Evolutionary conservation across 2,329 filamentous ascomycete species (phyloP).

Genomic region (Botrytis elliptica): DNA sequence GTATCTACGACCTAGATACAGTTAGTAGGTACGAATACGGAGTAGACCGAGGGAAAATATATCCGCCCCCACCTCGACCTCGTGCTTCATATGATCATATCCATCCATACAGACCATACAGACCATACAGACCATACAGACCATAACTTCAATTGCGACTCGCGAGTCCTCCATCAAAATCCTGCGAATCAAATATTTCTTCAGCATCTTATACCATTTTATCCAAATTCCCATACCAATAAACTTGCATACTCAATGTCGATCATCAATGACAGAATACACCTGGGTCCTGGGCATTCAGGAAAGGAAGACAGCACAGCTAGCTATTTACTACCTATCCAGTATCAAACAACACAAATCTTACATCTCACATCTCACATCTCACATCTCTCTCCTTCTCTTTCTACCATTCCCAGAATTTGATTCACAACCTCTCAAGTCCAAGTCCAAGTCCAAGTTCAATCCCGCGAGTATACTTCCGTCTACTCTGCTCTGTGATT

Average conservation of each 20-base stretch:
- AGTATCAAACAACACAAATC: not conserved
- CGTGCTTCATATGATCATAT: not conserved
- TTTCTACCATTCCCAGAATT: not conserved
- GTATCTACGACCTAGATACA: too few species aligned
- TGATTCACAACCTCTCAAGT: not conserved
- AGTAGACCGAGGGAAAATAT: not conserved
- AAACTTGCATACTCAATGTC: not conserved
- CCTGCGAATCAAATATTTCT: not conserved
- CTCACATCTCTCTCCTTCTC: not conserved
- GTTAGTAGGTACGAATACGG: not conserved
- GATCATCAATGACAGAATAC: not conserved
- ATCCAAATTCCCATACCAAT: not conserved
- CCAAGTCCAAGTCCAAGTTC: not conserved
- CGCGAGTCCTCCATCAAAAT: not conserved
- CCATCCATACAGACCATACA: not conserved
- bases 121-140: too few species aligned
- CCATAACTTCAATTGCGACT: not conserved
- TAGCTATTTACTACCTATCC: not conserved
- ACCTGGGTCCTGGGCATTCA: not conserved
- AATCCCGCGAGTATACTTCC: not conserved
- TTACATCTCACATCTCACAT: not conserved
- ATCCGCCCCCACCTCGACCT: not conserved
- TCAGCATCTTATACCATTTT: not conserved
- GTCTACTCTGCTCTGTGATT: not conserved
- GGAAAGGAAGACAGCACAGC: not conserved